These are phyloP conservation scores for Oryza glumipatula DNA, from an alignment of 176 grass and related monocot species.

Conservation along the genomic window DNA sequence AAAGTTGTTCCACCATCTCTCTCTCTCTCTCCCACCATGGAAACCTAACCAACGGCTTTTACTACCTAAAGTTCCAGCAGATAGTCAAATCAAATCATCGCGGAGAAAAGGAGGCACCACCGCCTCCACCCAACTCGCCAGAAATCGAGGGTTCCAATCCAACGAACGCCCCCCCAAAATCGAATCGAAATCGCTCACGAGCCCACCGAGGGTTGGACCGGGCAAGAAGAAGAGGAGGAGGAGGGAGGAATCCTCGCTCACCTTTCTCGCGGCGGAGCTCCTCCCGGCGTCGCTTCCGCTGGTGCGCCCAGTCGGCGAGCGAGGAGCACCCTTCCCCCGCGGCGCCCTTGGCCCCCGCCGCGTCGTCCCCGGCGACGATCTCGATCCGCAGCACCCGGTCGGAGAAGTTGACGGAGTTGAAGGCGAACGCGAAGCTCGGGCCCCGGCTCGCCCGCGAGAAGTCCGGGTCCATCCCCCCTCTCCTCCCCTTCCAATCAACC, in stretches of 20 bases:
- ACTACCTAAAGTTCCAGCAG: slow-evolving; percentile 38
- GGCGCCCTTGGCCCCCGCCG: slow-evolving; percentile 47
- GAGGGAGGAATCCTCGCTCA: not conserved
- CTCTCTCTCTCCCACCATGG: slow-evolving; percentile 3
- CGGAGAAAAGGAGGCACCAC: not conserved
- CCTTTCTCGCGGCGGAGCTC: slow-evolving; percentile 74
- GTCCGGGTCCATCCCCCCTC: slow-evolving; percentile 66
- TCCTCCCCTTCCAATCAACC: not conserved
- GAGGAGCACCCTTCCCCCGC: slow-evolving; percentile 57
- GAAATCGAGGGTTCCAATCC: slow-evolving; percentile 21
- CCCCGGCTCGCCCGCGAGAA: slow-evolving; percentile 71
- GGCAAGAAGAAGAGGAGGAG: not conserved
- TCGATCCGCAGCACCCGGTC: slow-evolving; percentile 92
- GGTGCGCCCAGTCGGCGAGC: slow-evolving; percentile 72
- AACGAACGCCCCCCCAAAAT: not conserved
- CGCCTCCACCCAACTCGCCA: slow-evolving; percentile 4
- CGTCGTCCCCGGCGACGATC: slow-evolving; percentile 66
- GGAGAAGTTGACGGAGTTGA: slow-evolving; percentile 94
- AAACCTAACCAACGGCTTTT: slow-evolving; percentile 33
- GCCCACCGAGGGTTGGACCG: not conserved
- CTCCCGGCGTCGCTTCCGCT: slow-evolving; percentile 72
- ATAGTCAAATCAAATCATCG: slow-evolving; percentile 28
- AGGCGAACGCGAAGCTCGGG: slow-evolving; percentile 83
- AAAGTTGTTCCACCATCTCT: slow-evolving; percentile 12
- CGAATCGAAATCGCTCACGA: slow-evolving; percentile 11